phyloP scores from a whole-genome alignment of 495 filamentous ascomycete genomes.

The Talaromyces stipitatus region DNA sequence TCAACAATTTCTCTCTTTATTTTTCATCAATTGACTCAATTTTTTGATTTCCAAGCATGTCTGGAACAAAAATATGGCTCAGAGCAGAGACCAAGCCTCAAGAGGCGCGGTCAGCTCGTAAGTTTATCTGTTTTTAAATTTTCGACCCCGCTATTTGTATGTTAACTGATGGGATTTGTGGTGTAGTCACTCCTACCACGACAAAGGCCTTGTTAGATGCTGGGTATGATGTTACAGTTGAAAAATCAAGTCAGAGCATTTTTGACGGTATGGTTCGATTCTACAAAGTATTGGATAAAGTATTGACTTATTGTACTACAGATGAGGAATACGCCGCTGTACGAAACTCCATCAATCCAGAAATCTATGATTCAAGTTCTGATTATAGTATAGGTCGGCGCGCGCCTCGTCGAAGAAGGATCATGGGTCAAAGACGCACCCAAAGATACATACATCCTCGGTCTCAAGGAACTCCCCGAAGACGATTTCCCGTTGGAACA shows the following conservation, averaged over 20 bases:
- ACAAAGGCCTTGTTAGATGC: slow-evolving; percentile 72
- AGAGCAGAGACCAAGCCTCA: slow-evolving; percentile 43
- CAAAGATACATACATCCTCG: slow-evolving; percentile 73
- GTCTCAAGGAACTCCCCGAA: slow-evolving; percentile 90
- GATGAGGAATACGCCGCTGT: slow-evolving; percentile 50
- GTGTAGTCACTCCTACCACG: slow-evolving; percentile 57
- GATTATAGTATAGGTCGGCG: slow-evolving; percentile 44
- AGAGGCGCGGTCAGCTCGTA: slow-evolving; percentile 41
- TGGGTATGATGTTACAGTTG: slow-evolving; percentile 78
- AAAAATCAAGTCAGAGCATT: slow-evolving; percentile 72
- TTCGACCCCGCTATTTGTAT: slow-evolving; percentile 1
- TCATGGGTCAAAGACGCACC: slow-evolving; percentile 72
- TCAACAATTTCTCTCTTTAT: neutral
- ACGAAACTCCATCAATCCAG: slow-evolving; percentile 7
- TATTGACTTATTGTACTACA: slow-evolving; percentile 8
- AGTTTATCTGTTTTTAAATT: slow-evolving; percentile 13
- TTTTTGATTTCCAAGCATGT: slow-evolving; percentile 16
- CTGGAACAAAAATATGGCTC: slow-evolving; percentile 40
- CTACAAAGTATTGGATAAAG: neutral
- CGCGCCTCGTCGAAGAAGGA: slow-evolving; percentile 69
- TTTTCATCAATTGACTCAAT: slow-evolving; percentile 5
- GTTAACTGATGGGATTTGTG: neutral
- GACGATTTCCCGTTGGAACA: slow-evolving; percentile 84
- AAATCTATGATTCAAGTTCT: neutral
- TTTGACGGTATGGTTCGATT: slow-evolving; percentile 55